These are phyloP conservation scores for Forsythia viridissima DNA, from an alignment of 257 asterid species.

Conservation along the genomic window DNA sequence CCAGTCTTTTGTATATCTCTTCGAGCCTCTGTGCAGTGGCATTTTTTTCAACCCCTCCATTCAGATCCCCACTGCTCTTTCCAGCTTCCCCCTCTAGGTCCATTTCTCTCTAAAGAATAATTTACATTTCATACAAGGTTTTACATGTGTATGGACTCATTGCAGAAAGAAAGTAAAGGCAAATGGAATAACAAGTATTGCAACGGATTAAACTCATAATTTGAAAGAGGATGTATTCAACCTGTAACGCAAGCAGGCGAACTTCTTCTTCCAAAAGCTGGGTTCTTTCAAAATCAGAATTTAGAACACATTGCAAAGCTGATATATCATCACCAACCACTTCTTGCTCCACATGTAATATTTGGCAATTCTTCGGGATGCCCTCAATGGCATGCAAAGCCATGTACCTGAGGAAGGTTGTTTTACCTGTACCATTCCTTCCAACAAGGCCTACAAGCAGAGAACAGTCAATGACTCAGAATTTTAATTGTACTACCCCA, in stretches of 20 bases:
- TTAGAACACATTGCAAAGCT: slow-evolving; percentile 90
- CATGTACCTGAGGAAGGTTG: slow-evolving; percentile 95
- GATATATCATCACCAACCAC: slow-evolving; percentile 83
- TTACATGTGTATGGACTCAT: slow-evolving; percentile 6
- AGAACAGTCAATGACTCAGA: slow-evolving; percentile 16
- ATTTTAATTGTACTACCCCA: not conserved
- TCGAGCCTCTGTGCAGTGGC: slow-evolving; percentile 66
- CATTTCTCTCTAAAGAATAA: slow-evolving; percentile 50
- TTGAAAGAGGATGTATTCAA: slow-evolving; percentile 35
- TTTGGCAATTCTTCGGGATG: slow-evolving; percentile 93
- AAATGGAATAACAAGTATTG: slow-evolving; percentile 22
- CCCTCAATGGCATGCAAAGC: slow-evolving; percentile 98
- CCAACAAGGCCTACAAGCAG: slow-evolving; percentile 84
- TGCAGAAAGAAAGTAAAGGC: slow-evolving; percentile 17
- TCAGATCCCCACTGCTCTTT: slow-evolving; percentile 44
- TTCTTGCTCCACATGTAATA: slow-evolving; percentile 98
- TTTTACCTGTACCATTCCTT: slow-evolving; percentile 98
- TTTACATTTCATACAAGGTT: slow-evolving; percentile 10
- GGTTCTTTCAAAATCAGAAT: slow-evolving; percentile 81
- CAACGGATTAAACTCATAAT: slow-evolving; percentile 20
- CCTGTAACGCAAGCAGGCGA: slow-evolving; percentile 78
- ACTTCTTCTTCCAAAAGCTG: slow-evolving; percentile 87
- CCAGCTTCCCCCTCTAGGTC: slow-evolving; percentile 60
- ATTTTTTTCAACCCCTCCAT: slow-evolving; percentile 57
- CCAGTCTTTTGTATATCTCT: slow-evolving; percentile 91